These are phyloP conservation scores for Stipa capillata DNA, from an alignment of 176 grass and related monocot species.

Conservation along the genomic window DNA sequence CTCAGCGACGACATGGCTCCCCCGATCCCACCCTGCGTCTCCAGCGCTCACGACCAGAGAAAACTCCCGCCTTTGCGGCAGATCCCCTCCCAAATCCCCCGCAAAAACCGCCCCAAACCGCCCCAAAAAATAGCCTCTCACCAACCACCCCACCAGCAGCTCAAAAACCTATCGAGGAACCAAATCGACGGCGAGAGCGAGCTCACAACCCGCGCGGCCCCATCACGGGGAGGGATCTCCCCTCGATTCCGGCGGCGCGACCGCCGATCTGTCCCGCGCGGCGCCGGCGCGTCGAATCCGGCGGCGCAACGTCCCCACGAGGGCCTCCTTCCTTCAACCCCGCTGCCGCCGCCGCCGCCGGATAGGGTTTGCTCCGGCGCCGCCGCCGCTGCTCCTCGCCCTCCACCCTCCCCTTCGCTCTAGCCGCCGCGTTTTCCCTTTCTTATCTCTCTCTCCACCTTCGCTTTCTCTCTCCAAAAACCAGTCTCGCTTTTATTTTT, in stretches of 20 bases:
- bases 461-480: conserved; percentile 49
- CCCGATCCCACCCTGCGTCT: conserved; percentile 64
- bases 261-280: conserved; percentile 48
- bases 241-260: conserved; percentile 48
- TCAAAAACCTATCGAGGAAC: neutral
- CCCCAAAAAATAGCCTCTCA: neutral
- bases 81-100: conserved; percentile 43
- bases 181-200: no score
- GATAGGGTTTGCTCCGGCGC: conserved; percentile 60
- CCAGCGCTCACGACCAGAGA: conserved; percentile 54
- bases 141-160: neutral
- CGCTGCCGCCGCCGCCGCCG: neutral
- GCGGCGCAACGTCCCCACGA: neutral
- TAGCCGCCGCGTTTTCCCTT: conserved; percentile 38
- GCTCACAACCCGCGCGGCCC: neutral
- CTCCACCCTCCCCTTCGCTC: conserved; percentile 5
- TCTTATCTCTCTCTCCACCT: conserved; percentile 22
- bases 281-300: conserved; percentile 14
- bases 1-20: conserved; percentile 88
- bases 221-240: conserved; percentile 37
- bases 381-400: conserved; percentile 6
- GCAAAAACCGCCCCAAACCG: neutral
- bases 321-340: no score
- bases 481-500: conserved; percentile 34
- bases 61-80: conserved; percentile 53